These are phyloP conservation scores for Primulina tabacum DNA, from an alignment of 257 asterid species.

Conservation along the genomic window DNA sequence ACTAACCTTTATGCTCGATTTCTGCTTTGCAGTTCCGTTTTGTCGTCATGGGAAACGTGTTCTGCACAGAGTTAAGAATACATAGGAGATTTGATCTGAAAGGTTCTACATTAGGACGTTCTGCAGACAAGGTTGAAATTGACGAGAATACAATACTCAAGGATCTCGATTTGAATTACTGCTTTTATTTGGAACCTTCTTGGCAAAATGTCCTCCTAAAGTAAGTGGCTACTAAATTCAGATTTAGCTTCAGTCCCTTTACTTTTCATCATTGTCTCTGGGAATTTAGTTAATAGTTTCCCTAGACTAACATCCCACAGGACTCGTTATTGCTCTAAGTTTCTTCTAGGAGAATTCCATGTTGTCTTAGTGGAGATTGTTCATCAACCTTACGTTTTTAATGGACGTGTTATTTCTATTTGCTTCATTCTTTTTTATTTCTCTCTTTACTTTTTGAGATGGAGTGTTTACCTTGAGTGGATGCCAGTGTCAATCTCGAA, in stretches of 20 bases:
- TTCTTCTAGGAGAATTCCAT: not conserved
- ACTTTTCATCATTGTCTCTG: not conserved
- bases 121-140: slow-evolving; percentile 85
- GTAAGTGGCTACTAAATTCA: slow-evolving; percentile 51
- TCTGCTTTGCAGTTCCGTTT: slow-evolving; percentile 73
- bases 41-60: slow-evolving; percentile 97
- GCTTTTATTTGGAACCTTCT: slow-evolving; percentile 89
- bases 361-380: not conserved
- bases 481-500: not conserved
- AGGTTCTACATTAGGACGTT: slow-evolving; percentile 96
- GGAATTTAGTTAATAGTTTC: not conserved
- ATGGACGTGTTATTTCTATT: not conserved
- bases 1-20: slow-evolving; percentile 10
- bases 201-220: slow-evolving; percentile 69
- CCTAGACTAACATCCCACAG: not conserved
- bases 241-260: slow-evolving; percentile 1
- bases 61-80: slow-evolving; percentile 92
- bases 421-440: not conserved
- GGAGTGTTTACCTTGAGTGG: not conserved
- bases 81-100: slow-evolving; percentile 90
- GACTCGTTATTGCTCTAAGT: not conserved
- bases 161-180: slow-evolving; percentile 92
- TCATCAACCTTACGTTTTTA: not conserved
- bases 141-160: slow-evolving; percentile 91
- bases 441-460: not conserved